Conservation (phyloP, 306 rosid genomes). For the Gastrolobium bilobum region DNA sequence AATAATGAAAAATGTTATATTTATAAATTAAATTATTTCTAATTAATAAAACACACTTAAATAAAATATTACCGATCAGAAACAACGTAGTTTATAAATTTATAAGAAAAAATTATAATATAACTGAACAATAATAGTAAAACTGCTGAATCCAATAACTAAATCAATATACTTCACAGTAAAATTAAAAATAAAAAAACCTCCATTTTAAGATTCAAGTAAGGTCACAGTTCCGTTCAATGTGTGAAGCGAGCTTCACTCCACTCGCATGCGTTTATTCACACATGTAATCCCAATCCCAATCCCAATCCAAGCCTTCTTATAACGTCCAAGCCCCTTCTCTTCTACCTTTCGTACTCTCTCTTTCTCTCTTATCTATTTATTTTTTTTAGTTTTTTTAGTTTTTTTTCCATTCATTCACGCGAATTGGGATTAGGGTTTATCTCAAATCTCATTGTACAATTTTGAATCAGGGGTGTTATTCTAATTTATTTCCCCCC, state of each 20-base stretch:
- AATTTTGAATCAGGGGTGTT: constrained; percentile 28
- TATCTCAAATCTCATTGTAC: constrained; percentile 43
- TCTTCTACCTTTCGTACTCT: not conserved
- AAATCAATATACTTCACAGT: not conserved
- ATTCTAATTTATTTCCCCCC: not conserved
- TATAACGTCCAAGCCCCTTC: constrained; percentile 26
- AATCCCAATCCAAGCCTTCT: constrained; percentile 1
- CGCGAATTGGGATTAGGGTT: constrained; percentile 54
- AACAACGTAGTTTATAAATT: no score
- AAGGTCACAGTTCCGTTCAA: not conserved
- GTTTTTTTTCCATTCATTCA: not conserved
- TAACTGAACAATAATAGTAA: no score
- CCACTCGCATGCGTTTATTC: not conserved
- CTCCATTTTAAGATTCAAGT: not conserved
- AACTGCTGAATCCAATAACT: not conserved
- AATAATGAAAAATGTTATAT: no score
- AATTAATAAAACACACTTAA: no score
- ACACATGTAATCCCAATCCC: constrained; percentile 3
- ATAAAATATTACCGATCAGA: no score
- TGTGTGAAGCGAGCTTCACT: constrained; percentile 9
- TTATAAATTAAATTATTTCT: no score
- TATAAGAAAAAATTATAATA: no score
- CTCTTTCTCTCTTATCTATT: not conserved
- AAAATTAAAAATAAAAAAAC: not conserved
- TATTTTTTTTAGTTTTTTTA: not conserved